These are phyloP conservation scores for Glomus cerebriforme DNA, from an alignment of 192 early-diverging fungal genomes.

Conservation along the genomic window DNA sequence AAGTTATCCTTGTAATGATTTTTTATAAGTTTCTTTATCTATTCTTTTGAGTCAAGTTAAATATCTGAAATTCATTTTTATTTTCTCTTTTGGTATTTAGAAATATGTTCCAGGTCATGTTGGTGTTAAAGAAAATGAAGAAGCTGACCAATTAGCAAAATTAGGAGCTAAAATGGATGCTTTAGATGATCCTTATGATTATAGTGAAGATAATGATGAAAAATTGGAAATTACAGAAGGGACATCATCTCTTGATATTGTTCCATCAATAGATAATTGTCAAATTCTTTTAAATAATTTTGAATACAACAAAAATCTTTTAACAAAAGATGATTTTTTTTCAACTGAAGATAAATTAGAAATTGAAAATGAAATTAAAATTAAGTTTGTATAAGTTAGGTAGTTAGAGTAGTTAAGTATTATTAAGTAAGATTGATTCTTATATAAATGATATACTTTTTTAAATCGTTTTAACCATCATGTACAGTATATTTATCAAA, in stretches of 20 bases:
- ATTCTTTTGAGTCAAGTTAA: background rate
- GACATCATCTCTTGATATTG: too few species aligned
- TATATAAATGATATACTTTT: too few species aligned
- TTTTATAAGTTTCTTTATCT: background rate
- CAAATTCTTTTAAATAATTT: background rate
- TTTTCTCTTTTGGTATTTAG: conserved; percentile 33
- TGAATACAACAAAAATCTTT: background rate
- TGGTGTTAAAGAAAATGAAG: conserved; percentile 77
- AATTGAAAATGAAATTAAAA: background rate
- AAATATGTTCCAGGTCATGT: conserved; percentile 72
- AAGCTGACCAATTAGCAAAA: conserved; percentile 77
- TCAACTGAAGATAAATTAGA: background rate
- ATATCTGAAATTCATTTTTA: background rate
- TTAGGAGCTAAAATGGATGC: conserved; percentile 54
- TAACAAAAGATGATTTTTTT: conserved; percentile 3
- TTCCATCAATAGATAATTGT: too few species aligned
- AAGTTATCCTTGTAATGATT: conserved; percentile 47
- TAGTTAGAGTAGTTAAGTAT: too few species aligned
- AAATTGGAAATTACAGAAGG: background rate
- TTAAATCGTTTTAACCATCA: too few species aligned
- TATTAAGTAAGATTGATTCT: too few species aligned
- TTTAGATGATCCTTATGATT: background rate
- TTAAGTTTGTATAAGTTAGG: background rate
- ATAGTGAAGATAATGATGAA: background rate
- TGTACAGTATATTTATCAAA: too few species aligned